Evolutionary conservation across 768 basidiomycete species (phyloP).

Genomic region (Mycena metata): DNA sequence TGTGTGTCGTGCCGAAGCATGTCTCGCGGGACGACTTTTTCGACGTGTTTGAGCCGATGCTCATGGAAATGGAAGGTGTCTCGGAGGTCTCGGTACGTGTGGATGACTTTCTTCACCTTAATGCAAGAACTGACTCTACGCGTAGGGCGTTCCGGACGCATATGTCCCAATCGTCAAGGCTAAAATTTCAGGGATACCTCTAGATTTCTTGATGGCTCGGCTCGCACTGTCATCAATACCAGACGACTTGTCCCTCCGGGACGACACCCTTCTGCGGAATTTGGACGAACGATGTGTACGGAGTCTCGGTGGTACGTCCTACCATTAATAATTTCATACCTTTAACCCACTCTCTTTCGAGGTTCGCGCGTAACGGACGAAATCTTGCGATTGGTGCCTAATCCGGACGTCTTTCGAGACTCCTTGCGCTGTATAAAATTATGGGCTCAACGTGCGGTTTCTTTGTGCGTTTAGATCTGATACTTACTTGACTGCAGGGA

Average conservation of each 20-base stretch:
- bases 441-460: constrained; percentile 91
- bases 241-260: constrained; percentile 89
- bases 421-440: constrained; percentile 96
- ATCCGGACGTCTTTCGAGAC: constrained; percentile 94
- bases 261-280: constrained; percentile 92
- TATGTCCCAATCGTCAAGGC: constrained; percentile 96
- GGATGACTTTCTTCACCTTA: constrained; percentile 2
- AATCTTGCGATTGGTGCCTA: constrained; percentile 94
- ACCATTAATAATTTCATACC: neutral
- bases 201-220: constrained; percentile 96
- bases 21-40: constrained; percentile 97
- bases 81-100: constrained; percentile 88
- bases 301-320: constrained; percentile 84
- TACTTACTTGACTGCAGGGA: constrained; percentile 61
- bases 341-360: constrained; percentile 46
- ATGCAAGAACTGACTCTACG: constrained; percentile 5
- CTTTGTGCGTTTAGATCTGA: neutral
- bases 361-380: constrained; percentile 97
- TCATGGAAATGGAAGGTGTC: constrained; percentile 85
- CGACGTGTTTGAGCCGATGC: constrained; percentile 89
- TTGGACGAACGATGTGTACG: constrained; percentile 95
- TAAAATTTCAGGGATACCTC: constrained; percentile 90
- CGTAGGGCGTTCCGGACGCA: constrained; percentile 94
- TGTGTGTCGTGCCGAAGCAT: constrained; percentile 97
- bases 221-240: constrained; percentile 89